Base-by-base conservation (phyloP, 805 yeast genomes). In the Saccharomycopsis olivae region DNA sequence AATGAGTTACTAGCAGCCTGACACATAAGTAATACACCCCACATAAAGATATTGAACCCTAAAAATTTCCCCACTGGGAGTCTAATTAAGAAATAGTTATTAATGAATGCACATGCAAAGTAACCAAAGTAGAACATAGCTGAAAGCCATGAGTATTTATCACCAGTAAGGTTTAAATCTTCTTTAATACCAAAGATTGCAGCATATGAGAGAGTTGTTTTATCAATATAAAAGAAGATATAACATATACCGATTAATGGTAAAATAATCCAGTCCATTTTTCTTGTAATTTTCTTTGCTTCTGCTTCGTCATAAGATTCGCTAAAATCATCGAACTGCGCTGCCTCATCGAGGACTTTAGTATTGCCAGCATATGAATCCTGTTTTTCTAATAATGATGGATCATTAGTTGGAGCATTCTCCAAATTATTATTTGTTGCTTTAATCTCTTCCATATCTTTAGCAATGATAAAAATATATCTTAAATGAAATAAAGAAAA, bases 161-260 rank as follows among this genome's bases (percentile, higher is more conserved):
- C 58, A 6, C 73, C 73, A n/a, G 45, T 44, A 53, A 71, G 57
- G 21, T 60, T 40, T 18, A 56, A 56, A 49, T 66, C 72, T 8
- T 49, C 48, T 38, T 58, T 57, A 30, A 71, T 47, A 10, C 73
- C 73, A 47, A 66, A 59, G 33, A 70, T 57, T 3, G 73, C 64
- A 3, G 73, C 73, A 47, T 60, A 64, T 2, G 68, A 57, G 38
- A 56, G 58, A 3, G 68, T 51, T 15, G 57, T 50, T 44, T 67
- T 66, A 15, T 66, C 72, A 65, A 66, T 61, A 43, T 59, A 57
- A 47, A 66, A 71, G 24, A 55, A 52, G 28, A 61, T 52, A 52
- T 60, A 61, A 13, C 65, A 45, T 20, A 56, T 40, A 33, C 58
- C 54, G 44, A 67, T 54, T 25, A 65, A 32, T 1, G 71, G 69